phyloP scores from a whole-genome alignment of 441 rosid genomes.

The Pelargonium myrrhifolium region DNA sequence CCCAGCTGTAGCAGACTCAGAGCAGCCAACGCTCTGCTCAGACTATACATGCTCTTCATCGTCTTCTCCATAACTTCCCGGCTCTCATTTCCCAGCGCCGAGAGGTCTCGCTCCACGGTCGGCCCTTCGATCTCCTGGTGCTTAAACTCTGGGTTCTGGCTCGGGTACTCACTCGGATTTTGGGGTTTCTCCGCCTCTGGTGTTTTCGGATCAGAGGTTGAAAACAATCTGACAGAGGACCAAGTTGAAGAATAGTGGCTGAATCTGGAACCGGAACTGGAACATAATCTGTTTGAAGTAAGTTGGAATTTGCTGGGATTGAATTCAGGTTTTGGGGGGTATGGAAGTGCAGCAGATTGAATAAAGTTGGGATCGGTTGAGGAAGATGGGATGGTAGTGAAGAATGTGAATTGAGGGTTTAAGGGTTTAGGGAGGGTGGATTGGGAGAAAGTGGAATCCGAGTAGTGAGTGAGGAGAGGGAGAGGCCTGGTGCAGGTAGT shows the following conservation, averaged over 20 bases:
- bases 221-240: slow-evolving; percentile 31
- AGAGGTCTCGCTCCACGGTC: slow-evolving; percentile 73
- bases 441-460: slow-evolving; percentile 7
- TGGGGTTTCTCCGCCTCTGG: slow-evolving; percentile 23
- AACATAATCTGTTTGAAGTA: slow-evolving; percentile 18
- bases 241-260: slow-evolving; percentile 11
- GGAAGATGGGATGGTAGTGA: slow-evolving; percentile 1
- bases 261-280: slow-evolving; percentile 13
- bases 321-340: not conserved
- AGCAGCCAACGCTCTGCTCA: slow-evolving; percentile 53
- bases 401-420: slow-evolving; percentile 1
- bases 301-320: slow-evolving; percentile 16
- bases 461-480: not conserved
- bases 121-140: slow-evolving; percentile 94
- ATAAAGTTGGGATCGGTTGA: not conserved
- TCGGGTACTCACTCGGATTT: slow-evolving; percentile 31
- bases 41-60: slow-evolving; percentile 65
- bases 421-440: slow-evolving; percentile 14
- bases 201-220: slow-evolving; percentile 28
- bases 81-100: slow-evolving; percentile 72
- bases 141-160: slow-evolving; percentile 56
- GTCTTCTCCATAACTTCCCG: slow-evolving; percentile 52
- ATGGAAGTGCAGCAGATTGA: not conserved
- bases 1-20: slow-evolving; percentile 61
- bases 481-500: not conserved